Base-by-base conservation (phyloP, 1,284 basidiomycete species). In the Amylostereum areolatum region DNA sequence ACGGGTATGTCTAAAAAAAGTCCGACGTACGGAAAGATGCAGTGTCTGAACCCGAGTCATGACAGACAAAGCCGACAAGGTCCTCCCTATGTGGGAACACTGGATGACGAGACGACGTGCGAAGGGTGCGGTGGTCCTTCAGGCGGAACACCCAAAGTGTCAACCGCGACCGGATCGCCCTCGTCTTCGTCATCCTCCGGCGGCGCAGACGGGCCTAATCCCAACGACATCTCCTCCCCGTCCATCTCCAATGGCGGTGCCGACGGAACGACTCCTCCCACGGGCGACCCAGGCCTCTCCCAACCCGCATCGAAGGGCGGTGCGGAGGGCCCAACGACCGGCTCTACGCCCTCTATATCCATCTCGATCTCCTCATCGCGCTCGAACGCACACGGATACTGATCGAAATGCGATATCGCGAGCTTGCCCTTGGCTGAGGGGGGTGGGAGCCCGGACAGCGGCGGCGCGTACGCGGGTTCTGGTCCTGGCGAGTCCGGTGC, bases 381-480 rank as follows among this genome's bases (percentile, higher is more conserved):
- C 18, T 62, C 60, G 53, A 68, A 70, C n/a, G 62, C 59, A 54
- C 68, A 70, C n/a, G 66, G 56, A 47, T 73, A 71, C 43, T 70
- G 67, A 51, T 73, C 71, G 55, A 71, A 68, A 31, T 60, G 58
- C 30, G 61, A 57, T 45, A 62, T 64, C 39, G 63, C 62, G 54
- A 73, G 56, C 52, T 72, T 68, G 42, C 65, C 69, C 60, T 76
- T 74, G 53, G 71, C 64, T 9, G 68, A 65, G 5, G 67, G 64
- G 2, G 65, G 59, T 18, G 72, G 64, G 51, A 68, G 62, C 25
- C 60, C 53, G 12, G 62, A 61, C 4, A 33, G 60, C 49, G 50
- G 53, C 9, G 55, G 50, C n/a, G 47, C 32, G 39, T 48, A 55
- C 18, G 57, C 37, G 31, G 46, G 29, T 45, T 47, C 48, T 40